Conservation (phyloP, 192 early-diverging fungal genomes). For the Jimgerdemannia lactiflua region DNA sequence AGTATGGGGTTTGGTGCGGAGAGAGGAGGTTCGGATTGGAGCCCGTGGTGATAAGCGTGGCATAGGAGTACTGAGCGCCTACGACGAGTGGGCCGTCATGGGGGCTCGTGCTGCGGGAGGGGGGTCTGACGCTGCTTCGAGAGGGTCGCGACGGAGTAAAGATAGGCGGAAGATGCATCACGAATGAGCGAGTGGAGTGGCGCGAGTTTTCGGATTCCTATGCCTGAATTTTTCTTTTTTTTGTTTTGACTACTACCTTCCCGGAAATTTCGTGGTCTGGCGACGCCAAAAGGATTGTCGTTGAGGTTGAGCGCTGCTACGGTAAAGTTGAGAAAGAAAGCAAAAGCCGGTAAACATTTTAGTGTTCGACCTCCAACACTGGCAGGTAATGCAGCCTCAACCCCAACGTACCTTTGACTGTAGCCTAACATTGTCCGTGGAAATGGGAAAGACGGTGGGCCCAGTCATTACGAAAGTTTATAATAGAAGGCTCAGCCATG, state of each 20-base stretch:
- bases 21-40: neutral
- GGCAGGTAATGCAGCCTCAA: too few species aligned
- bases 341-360: too few species aligned
- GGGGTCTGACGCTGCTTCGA: slow-evolving; percentile 30
- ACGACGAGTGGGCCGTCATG: slow-evolving; percentile 35
- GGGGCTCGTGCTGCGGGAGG: slow-evolving; percentile 35
- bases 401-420: neutral
- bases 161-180: neutral
- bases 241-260: slow-evolving; percentile 21
- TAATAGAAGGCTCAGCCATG: neutral
- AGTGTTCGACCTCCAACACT: too few species aligned
- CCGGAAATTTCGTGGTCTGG: slow-evolving; percentile 30
- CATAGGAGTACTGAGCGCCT: slow-evolving; percentile 48
- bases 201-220: neutral
- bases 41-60: slow-evolving; percentile 26
- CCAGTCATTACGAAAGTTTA: too few species aligned
- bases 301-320: neutral
- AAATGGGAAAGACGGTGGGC: neutral
- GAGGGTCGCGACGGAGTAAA: neutral
- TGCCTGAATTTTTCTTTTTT: neutral
- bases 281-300: slow-evolving; percentile 28
- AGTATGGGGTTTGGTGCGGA: slow-evolving; percentile 4
- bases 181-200: neutral
- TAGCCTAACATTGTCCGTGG: neutral
- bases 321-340: too few species aligned